Conservation (phyloP, 495 filamentous ascomycete genomes). For the Lasiosphaeria ovina region DNA sequence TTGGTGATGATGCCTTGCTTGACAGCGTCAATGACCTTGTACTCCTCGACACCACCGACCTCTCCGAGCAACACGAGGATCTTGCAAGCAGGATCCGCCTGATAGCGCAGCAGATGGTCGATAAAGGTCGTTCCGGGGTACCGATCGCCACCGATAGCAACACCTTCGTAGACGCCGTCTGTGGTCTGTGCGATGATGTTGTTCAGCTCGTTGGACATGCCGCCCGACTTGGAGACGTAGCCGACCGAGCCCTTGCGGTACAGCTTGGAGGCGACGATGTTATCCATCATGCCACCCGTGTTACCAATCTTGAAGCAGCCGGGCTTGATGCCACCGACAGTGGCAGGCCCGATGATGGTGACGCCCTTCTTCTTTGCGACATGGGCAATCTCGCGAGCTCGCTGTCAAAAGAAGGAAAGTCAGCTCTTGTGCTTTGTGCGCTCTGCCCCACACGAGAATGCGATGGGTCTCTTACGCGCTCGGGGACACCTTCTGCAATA, state of each 20-base stretch:
- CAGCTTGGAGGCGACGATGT: constrained; percentile 99
- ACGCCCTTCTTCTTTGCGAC: constrained; percentile 96
- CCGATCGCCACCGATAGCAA: constrained; percentile 97
- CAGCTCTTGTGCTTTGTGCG: constrained; percentile 3
- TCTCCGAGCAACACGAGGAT: constrained; percentile 94
- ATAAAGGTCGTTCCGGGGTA: constrained; percentile 99
- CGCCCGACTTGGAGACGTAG: constrained; percentile 99
- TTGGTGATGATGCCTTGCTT: constrained; percentile 93
- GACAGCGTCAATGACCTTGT: constrained; percentile 97
- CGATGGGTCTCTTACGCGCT: constrained; percentile 65
- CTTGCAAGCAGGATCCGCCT: constrained; percentile 95
- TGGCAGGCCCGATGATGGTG: constrained; percentile 97
- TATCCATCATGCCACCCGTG: constrained; percentile 99
- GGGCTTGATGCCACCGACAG: constrained; percentile 98
- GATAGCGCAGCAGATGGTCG: constrained; percentile 93
- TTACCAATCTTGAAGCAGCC: constrained; percentile 99
- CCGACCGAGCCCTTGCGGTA: constrained; percentile 98
- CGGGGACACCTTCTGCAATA: constrained; percentile 98
- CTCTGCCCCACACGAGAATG: not conserved
- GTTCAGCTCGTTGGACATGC: constrained; percentile 99
- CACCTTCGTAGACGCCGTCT: constrained; percentile 97
- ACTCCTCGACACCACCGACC: constrained; percentile 99
- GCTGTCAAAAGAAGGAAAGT: constrained; percentile 45
- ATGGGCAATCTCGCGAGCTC: constrained; percentile 94
- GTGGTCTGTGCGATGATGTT: constrained; percentile 96